Base-by-base conservation (phyloP, 2,329 filamentous ascomycete genomes). In the Curvularia lunata region DNA sequence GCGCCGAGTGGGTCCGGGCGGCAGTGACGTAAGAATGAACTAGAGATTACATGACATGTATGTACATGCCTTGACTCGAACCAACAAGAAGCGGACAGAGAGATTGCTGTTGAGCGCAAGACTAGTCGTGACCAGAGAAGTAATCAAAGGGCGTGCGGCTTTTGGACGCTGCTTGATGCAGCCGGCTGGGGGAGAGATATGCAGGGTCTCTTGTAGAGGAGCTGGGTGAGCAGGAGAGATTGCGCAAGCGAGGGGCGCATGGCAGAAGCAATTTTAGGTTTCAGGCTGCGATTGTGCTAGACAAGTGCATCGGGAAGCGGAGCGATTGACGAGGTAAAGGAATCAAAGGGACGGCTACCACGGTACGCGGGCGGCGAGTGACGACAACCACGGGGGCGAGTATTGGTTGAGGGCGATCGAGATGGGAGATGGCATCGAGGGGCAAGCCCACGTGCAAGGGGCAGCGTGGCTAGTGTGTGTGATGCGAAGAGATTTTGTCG, bases 241-340 rank as follows among this genome's bases (percentile, higher is more conserved):
- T 48, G 54, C 28, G 41, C 27, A 23, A 48, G 43, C 12, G 28
- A 13, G 25, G 19, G 21, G 21, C 32, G 28, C 23, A 46, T 38
- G n/a, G 28, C 37, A 57, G 23, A 57, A 57, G 43, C 23, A 57
- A 45, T 38, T 37, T 57, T 57, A 41, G 34, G 37, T 53, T 57
- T 57, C 19, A 30, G 12, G 8, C 30, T 37, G 32, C n/a, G 32
- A 37, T 37, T 21, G 7, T 9, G 23, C 21, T 41, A 23, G 30
- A 19, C 18, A 38, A 43, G 16, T 9, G n/a, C 49, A 46, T 32
- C 42, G 25, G 34, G 37, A 48, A 6, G 34, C 28, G 47, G 47
- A 10, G 5, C 27, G 42, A 53, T 53, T 43, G 28, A 38, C 49
- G 21, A 48, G 27, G 8, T 23, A 53, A 56, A 53, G 48, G 43